Evolutionary conservation across 2,329 filamentous ascomycete species (phyloP).

Genomic region (Epichloe elymi): DNA sequence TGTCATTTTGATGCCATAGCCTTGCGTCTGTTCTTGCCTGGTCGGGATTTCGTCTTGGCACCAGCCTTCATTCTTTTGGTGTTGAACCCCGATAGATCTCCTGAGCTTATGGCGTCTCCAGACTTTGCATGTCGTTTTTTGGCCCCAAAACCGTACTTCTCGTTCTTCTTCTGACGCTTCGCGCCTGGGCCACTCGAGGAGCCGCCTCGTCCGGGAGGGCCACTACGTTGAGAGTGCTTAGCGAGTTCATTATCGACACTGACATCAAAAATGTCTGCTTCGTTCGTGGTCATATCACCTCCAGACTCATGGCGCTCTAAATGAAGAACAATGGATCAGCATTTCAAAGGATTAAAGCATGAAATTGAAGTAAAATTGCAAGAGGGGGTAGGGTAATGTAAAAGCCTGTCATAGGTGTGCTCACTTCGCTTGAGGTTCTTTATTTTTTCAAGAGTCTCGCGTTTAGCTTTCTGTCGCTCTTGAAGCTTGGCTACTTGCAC

Average conservation of each 20-base stretch:
- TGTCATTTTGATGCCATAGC: slow-evolving; percentile 19
- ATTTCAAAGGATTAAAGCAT: neutral
- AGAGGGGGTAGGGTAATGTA: neutral
- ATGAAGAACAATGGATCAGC: neutral
- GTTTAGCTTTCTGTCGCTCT: slow-evolving; percentile 85
- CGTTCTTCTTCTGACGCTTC: slow-evolving; percentile 88
- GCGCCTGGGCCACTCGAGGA: slow-evolving; percentile 11
- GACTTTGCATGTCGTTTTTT: slow-evolving; percentile 91
- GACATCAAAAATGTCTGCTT: slow-evolving; percentile 84
- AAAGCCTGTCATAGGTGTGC: slow-evolving; percentile 16
- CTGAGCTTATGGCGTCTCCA: slow-evolving; percentile 70
- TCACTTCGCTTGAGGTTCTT: slow-evolving; percentile 87
- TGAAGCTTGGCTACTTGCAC: slow-evolving; percentile 94
- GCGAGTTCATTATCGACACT: slow-evolving; percentile 58
- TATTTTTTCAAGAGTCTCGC: slow-evolving; percentile 89
- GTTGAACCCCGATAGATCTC: slow-evolving; percentile 70
- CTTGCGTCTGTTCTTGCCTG: slow-evolving; percentile 40
- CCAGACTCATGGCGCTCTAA: slow-evolving; percentile 72
- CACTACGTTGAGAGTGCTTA: slow-evolving; percentile 23
- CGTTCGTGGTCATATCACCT: slow-evolving; percentile 51
- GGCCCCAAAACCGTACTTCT: slow-evolving; percentile 89
- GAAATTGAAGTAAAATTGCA: neutral
- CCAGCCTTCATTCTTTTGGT: slow-evolving; percentile 68
- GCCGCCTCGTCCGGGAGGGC: slow-evolving; percentile 22
- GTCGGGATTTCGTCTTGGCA: slow-evolving; percentile 28